Percentiles rank a stretch among this genome's conserved stretches.
Conservation (phyloP, 2,329 filamentous ascomycete genomes). For the Nemania bipapillata region DNA sequence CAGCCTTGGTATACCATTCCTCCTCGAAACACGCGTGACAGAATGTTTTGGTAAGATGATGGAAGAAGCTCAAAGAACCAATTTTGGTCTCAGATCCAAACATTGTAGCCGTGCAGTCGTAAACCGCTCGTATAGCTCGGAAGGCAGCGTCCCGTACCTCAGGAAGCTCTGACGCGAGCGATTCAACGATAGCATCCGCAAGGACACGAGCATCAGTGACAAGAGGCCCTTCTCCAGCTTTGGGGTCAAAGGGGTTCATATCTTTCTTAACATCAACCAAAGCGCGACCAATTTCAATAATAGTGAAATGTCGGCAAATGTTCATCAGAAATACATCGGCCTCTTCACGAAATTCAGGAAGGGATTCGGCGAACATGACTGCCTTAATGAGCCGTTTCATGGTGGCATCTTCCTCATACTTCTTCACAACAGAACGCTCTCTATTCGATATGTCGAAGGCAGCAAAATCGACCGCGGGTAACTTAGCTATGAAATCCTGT, state of each 20-base stretch:
- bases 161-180: constrained; percentile 83
- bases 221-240: constrained; percentile 85
- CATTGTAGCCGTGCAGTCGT: constrained; percentile 78
- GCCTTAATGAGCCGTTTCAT: constrained; percentile 91
- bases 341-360: constrained; percentile 81
- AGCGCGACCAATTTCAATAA: constrained; percentile 89
- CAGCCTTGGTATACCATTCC: constrained; percentile 98
- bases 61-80: constrained; percentile 84
- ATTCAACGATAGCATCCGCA: constrained; percentile 89
- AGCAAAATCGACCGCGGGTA: constrained; percentile 75
- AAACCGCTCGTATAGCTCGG: constrained; percentile 78
- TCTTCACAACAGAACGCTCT: constrained; percentile 86
- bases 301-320: constrained; percentile 87
- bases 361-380: constrained; percentile 82
- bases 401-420: constrained; percentile 81
- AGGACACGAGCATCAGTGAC: constrained; percentile 87
- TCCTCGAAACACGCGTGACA: constrained; percentile 96
- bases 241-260: constrained; percentile 82
- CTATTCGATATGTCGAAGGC: constrained; percentile 80
- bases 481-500: constrained; percentile 80
- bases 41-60: constrained; percentile 82
- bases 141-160: constrained; percentile 86
- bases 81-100: constrained; percentile 79
- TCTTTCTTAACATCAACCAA: constrained; percentile 81
- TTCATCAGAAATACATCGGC: constrained; percentile 80